Evolutionary conservation across 169 alveolate genomes (phyloP), one percentile per base, ranked within the genome.

Genomic region (Plasmodium knowlesi): DNA sequence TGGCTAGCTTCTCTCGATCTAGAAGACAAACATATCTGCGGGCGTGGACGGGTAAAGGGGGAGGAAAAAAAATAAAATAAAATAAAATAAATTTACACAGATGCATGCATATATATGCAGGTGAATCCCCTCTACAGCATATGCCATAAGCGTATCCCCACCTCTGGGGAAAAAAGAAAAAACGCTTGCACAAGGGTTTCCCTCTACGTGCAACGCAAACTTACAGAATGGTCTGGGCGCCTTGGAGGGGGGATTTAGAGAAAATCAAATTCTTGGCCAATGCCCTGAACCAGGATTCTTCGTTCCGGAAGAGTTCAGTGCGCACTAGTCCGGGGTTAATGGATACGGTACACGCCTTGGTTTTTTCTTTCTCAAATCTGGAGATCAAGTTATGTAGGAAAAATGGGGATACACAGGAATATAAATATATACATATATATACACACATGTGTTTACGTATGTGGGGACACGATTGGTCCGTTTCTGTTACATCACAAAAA

Each of bases 191-290:
- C 10, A 32, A 5, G 41, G 25, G 41, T 8, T 61, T 53, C 57
- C 25, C 53, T 61, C 19, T 50, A 34, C 37, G 34, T 19, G 72
- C 34, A 70, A 84, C 43, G 30, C 12, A 78, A 57, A 46, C 89
- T 78, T 79, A 88, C 94, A 88, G 39, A 39, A 88, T 88, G n/a
- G 86, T 88, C 70, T 88, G 94, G n/a, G 94, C 76, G 43, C 94
- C 94, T 41, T 88, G 90, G 34, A 88, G 37, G 37, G 94, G 88
- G n/a, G 94, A 57, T 72, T 88, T 88, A 12, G 78, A 16, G 70
- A 88, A 88, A 79, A 57, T 25, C 2, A 88, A 19, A 79, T 88
- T 78, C 79, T 54, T 88, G 74, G 83, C 71, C 25, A 88, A 14
- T 19, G 89, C 70, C 73, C 89, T 30, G 82, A 88, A 79, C 88